Evolutionary conservation across 2,329 filamentous ascomycete genomes (phyloP), one percentile per base, ranked within the genome.

Genomic region (Calonectria pseudoturangicola): DNA sequence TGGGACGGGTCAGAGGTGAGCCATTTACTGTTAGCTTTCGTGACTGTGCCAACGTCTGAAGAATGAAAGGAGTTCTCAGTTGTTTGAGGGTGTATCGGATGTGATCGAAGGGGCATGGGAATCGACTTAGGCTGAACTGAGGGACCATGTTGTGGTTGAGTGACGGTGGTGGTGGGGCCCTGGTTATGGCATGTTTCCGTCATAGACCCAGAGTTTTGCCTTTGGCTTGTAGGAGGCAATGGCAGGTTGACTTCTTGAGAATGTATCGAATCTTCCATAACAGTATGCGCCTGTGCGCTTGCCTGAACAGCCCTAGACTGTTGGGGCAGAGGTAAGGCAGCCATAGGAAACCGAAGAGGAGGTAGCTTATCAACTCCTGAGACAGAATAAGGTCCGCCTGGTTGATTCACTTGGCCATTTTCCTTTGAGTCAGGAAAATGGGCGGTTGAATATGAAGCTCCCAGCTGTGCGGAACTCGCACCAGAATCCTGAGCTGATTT

Each of bases 401-500:
- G 68, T 27, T 15, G 54, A 10, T 41, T 2, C 18, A 36, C n/a
- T 6, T 45, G 18, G n/a, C 15, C 12, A 25, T 21, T 47, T 30
- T 16, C 15, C 10, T 54, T 16, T 28, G 13, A 56, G 43, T 25
- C 51, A 13, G 15, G 27, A 3, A 56, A 41, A 36, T 41, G n/a
- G 47, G 51, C 21, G n/a, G 21, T 16, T n/a, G 47, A 41, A 6
- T 28, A 7, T 18, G 48, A 30, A 18, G 21, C 28, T 18, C 33
- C 25, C 6, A 6, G 9, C 2, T 36, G 47, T 21, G 58, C 39
- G 21, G 21, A 27, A 43, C 30, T 54, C 33, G 15, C 21, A 25
- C 41, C 60, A 30, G 13, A 27, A 27, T 36, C 70, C 66, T 73
- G 68, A 54, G 66, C 76, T 75, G 75, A 28, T 74, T 79, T 62